These are phyloP conservation scores for Colletotrichum sp. DNA, from an alignment of 2,329 filamentous ascomycete species.

Conservation along the genomic window DNA sequence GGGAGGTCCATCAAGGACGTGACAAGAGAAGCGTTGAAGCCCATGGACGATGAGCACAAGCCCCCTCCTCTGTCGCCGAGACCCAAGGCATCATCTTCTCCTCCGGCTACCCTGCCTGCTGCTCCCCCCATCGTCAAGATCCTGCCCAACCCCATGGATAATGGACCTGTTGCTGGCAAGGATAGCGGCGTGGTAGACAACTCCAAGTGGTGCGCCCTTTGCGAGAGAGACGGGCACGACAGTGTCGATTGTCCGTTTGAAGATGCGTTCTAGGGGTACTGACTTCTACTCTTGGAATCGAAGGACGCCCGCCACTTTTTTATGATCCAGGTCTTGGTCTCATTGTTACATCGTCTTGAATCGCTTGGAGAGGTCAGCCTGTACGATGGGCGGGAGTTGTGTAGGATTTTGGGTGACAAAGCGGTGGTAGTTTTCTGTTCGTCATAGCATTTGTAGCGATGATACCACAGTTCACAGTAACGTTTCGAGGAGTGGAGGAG, in stretches of 20 bases:
- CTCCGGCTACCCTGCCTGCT: slow-evolving; percentile 24
- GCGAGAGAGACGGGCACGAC: slow-evolving; percentile 94
- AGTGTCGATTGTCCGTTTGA: slow-evolving; percentile 95
- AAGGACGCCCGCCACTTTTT: neutral
- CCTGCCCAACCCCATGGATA: slow-evolving; percentile 67
- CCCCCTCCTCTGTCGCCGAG: slow-evolving; percentile 62
- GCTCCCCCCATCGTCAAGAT: slow-evolving; percentile 48
- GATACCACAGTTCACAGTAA: slow-evolving; percentile 19
- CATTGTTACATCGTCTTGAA: neutral
- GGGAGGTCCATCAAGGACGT: slow-evolving; percentile 38
- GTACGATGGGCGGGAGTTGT: neutral
- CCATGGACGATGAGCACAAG: slow-evolving; percentile 45
- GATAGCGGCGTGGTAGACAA: slow-evolving; percentile 79
- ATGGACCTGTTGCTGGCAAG: slow-evolving; percentile 76
- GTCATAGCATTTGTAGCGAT: slow-evolving; percentile 22
- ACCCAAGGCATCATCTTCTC: slow-evolving; percentile 39
- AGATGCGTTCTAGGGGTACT: slow-evolving; percentile 66
- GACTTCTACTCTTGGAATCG: neutral
- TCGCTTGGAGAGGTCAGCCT: neutral
- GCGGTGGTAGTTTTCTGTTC: slow-evolving; percentile 18
- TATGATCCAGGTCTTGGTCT: neutral
- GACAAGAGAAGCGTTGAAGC: slow-evolving; percentile 41
- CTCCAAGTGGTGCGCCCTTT: slow-evolving; percentile 95
- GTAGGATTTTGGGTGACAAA: neutral
- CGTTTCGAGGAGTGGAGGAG: neutral